Evolutionary conservation across 176 grass and related monocot genomes (phyloP).

Genomic region (Melocanna baccifera): DNA sequence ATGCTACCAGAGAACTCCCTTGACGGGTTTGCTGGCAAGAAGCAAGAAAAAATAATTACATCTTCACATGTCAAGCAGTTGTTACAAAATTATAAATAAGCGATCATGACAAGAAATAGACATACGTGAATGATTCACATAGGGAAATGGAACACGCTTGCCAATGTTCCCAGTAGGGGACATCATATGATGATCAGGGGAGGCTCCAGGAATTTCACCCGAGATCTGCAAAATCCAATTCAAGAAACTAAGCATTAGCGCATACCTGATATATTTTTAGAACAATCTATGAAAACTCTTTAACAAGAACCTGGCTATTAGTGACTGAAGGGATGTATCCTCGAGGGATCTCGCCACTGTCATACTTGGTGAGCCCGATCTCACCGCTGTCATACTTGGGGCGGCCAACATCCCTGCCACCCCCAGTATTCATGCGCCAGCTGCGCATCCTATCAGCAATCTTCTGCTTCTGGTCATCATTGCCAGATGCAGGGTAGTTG

Average conservation of each 20-base stretch:
- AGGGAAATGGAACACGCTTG: conserved; percentile 84
- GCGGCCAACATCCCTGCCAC: conserved; percentile 63
- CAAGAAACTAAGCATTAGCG: conserved; percentile 1
- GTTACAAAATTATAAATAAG: conserved; percentile 2
- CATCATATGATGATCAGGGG: conserved; percentile 99
- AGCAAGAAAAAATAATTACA: conserved; percentile 29
- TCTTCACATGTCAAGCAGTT: conserved; percentile 16
- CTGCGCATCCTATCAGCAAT: conserved; percentile 88
- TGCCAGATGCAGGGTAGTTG: conserved; percentile 78
- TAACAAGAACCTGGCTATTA: conserved; percentile 67
- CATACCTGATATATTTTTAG: neutral
- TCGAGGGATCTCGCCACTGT: conserved; percentile 83
- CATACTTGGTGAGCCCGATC: conserved; percentile 54
- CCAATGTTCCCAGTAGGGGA: conserved; percentile 83
- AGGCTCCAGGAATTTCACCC: conserved; percentile 84
- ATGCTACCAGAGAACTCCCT: conserved; percentile 94
- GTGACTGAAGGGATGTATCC: conserved; percentile 88
- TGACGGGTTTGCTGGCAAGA: conserved; percentile 74
- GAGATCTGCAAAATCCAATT: conserved; percentile 67
- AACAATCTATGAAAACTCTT: neutral
- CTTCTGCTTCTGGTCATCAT: conserved; percentile 89
- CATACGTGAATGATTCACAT: conserved; percentile 84
- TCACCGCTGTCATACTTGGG: conserved; percentile 91
- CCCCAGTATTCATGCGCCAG: conserved; percentile 67
- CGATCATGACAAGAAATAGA: conserved; percentile 25